Conservation (phyloP, 78 protist genomes). For the slime mould (Dictyostelium discoideum) region dicty_2.7 NC_007089.4:5959001-5959500, state of each 20-base stretch:
- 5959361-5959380: background rate
- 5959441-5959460: conserved; percentile 4
- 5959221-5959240: background rate
- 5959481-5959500: background rate
- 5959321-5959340: background rate
- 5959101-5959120: conserved; percentile 22
- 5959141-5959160: conserved; percentile 17
- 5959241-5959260: conserved; percentile 1
- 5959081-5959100: background rate
- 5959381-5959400: background rate
- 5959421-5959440: background rate
- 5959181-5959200: background rate
- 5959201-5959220: background rate
- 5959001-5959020: conserved; percentile 68
- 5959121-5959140: conserved; percentile 43
- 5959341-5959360: too few relatives aligned
- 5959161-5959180: background rate
- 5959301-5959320: background rate
- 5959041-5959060: conserved; percentile 5
- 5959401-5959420: background rate
- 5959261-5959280: conserved; percentile 17
- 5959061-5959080: conserved; percentile 9
- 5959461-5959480: background rate
- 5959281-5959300: background rate
- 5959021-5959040: conserved; percentile 41